A percentile compares a stretch with the other conserved stretches of the same genome.
These are phyloP conservation scores for Arctium lappa DNA, from an alignment of 129 eudicot species.

Conservation along the genomic window DNA sequence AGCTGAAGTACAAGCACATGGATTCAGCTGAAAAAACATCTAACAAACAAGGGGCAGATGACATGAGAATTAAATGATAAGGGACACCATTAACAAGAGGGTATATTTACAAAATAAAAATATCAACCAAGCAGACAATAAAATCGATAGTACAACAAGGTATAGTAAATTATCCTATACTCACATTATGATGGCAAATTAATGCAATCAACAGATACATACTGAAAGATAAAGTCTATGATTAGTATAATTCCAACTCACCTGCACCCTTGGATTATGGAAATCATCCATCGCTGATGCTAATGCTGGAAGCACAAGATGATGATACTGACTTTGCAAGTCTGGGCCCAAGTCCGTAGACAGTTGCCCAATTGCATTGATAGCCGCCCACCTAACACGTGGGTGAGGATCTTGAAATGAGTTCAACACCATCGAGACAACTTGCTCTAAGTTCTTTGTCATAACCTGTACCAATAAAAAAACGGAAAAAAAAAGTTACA, in stretches of 20 bases:
- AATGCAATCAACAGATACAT: not conserved
- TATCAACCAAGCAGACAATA: conserved; percentile 5
- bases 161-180: not conserved
- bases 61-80: not conserved
- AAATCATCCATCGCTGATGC: conserved; percentile 91
- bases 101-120: not conserved
- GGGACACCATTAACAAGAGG: not conserved
- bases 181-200: not conserved
- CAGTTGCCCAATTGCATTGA: conserved; percentile 94
- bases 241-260: conserved; percentile 23
- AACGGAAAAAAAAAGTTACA: not conserved
- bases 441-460: conserved; percentile 87
- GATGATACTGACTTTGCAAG: conserved; percentile 83
- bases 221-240: not conserved
- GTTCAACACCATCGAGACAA: conserved; percentile 81
- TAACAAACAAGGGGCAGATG: not conserved
- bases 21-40: not conserved
- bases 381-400: conserved; percentile 97
- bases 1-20: not conserved
- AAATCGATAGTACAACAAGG: not conserved
- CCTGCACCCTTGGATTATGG: conserved; percentile 97
- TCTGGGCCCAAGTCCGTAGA: conserved; percentile 98
- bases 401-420: conserved; percentile 95
- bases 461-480: conserved; percentile 53
- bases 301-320: conserved; percentile 74